These are phyloP conservation scores for Mortierella antarctica DNA, from an alignment of 192 early-diverging fungal species.

Conservation along the genomic window DNA sequence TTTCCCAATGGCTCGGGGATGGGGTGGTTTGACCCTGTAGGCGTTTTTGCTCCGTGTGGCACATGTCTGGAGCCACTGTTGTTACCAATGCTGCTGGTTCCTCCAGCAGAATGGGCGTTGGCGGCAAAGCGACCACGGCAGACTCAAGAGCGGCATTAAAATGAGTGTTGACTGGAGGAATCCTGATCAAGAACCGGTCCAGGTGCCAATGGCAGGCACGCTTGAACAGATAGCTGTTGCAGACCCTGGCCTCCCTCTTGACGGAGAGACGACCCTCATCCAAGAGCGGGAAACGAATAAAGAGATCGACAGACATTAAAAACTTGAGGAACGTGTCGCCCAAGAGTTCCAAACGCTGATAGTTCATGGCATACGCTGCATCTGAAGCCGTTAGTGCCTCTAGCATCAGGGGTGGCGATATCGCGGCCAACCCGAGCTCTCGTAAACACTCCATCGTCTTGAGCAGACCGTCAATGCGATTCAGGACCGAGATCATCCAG, in stretches of 20 bases:
- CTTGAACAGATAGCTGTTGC: slow-evolving; percentile 74
- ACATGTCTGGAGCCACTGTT: too few relatives aligned
- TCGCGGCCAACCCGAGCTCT: slow-evolving; percentile 50
- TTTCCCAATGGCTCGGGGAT: slow-evolving; percentile 52
- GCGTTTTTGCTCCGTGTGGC: neutral
- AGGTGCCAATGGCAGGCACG: slow-evolving; percentile 62
- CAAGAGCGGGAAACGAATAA: slow-evolving; percentile 71
- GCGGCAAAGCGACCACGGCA: too few relatives aligned
- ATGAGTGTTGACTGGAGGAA: neutral
- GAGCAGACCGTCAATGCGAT: slow-evolving; percentile 68
- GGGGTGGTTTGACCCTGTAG: slow-evolving; percentile 29
- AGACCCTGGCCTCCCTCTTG: slow-evolving; percentile 72
- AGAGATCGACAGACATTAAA: slow-evolving; percentile 74
- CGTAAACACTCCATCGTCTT: slow-evolving; percentile 53
- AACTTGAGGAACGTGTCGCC: slow-evolving; percentile 92
- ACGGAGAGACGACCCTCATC: slow-evolving; percentile 83
- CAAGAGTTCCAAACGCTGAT: slow-evolving; percentile 89
- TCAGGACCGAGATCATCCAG: slow-evolving; percentile 69
- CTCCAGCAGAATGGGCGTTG: too few relatives aligned
- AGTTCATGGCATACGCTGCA: slow-evolving; percentile 72
- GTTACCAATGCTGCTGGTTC: too few relatives aligned
- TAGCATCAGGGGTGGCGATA: slow-evolving; percentile 55
- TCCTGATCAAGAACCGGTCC: slow-evolving; percentile 59
- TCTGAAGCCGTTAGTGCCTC: slow-evolving; percentile 79
- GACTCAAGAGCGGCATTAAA: neutral